These are phyloP conservation scores for Pleurozium schreberi DNA, from an alignment of 225 moss, liverwort and hornwort genomes.

Conservation along the genomic window DNA sequence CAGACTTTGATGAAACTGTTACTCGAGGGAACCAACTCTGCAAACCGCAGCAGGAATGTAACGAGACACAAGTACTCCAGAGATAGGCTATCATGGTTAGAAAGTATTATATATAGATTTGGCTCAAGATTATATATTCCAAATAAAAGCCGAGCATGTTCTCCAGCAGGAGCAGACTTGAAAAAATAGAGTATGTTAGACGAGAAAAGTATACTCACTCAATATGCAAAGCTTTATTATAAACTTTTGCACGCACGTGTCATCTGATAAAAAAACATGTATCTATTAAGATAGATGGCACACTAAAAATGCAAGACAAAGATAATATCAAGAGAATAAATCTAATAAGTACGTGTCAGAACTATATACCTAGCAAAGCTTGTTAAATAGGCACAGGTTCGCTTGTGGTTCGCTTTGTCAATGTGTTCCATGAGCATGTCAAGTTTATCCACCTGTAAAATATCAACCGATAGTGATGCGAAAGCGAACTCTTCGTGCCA, in stretches of 20 bases:
- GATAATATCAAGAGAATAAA: not conserved
- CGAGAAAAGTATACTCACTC: not conserved
- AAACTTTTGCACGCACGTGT: not conserved
- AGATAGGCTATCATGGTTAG: not conserved
- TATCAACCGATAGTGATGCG: not conserved
- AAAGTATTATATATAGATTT: not conserved
- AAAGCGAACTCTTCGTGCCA: not conserved
- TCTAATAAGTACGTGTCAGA: not conserved
- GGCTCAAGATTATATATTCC: not conserved
- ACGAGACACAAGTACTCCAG: not conserved
- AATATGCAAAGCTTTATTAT: not conserved
- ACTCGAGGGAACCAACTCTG: not conserved
- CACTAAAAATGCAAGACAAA: not conserved
- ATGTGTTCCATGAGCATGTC: conserved; percentile 79
- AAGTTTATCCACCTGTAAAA: conserved; percentile 77
- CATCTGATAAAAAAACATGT: not conserved
- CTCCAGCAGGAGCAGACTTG: not conserved
- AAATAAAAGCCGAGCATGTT: not conserved
- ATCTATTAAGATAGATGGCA: not conserved
- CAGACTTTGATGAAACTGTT: not conserved
- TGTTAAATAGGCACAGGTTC: conserved; percentile 89
- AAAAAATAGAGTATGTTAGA: not conserved
- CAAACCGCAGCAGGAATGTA: not conserved
- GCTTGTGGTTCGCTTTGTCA: conserved; percentile 90
- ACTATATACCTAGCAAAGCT: conserved; percentile 72